Evolutionary conservation across 2,329 filamentous ascomycete genomes (phyloP).

Genomic region (Sclerotinia glacialis): DNA sequence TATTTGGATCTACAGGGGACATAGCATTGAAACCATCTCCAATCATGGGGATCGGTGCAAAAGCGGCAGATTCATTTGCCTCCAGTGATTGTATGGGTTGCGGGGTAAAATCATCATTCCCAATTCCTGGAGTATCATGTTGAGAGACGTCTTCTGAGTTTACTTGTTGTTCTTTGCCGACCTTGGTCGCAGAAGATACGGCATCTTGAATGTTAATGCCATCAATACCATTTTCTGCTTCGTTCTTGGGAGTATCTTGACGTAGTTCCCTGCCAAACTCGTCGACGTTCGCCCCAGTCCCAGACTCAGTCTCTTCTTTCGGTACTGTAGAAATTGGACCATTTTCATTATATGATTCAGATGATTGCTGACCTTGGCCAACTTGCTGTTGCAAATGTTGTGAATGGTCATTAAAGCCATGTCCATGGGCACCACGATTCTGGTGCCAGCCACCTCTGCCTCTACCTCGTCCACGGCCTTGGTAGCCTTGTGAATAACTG

Average conservation of each 20-base stretch:
- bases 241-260: conserved; percentile 27
- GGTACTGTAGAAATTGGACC: conserved; percentile 36
- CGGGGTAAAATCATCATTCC: conserved; percentile 25
- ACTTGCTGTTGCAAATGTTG: conserved; percentile 37
- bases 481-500: conserved; percentile 56
- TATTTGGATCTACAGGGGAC: conserved; percentile 20
- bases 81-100: conserved; percentile 40
- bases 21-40: conserved; percentile 31
- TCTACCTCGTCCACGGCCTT: conserved; percentile 42
- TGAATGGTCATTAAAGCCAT: conserved; percentile 36
- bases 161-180: conserved; percentile 24
- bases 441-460: conserved; percentile 38
- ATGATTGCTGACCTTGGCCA: conserved; percentile 31
- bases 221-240: conserved; percentile 9
- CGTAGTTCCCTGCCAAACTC: conserved; percentile 42
- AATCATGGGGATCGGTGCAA: conserved; percentile 60
- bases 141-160: conserved; percentile 23
- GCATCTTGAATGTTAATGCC: conserved; percentile 15
- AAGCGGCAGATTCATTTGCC: conserved; percentile 28
- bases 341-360: conserved; percentile 36
- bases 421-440: conserved; percentile 35
- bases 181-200: conserved; percentile 20
- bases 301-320: conserved; percentile 33
- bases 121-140: conserved; percentile 22
- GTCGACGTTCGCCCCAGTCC: conserved; percentile 36